These are phyloP conservation scores for Corallochytrium limacisporum DNA, from an alignment of 78 protist species.

Conservation along the genomic window DNA sequence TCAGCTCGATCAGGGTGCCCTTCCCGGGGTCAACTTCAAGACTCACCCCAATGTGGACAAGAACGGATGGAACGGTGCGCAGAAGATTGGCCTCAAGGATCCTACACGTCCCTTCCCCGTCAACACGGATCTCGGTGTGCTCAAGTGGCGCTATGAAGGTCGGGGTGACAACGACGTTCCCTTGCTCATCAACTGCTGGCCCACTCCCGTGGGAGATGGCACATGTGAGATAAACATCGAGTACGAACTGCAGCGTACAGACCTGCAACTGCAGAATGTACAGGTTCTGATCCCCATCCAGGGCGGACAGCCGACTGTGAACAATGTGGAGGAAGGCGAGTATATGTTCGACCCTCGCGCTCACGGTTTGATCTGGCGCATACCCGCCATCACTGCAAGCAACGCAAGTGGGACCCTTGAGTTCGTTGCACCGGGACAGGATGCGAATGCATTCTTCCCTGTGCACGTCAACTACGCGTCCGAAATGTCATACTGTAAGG, in stretches of 20 bases:
- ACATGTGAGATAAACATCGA: conserved; percentile 30
- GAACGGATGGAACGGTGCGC: background rate
- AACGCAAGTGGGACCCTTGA: conserved; percentile 15
- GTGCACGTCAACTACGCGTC: conserved; percentile 18
- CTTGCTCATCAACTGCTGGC: conserved; percentile 52
- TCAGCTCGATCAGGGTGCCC: background rate
- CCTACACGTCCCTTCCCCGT: conserved; percentile 25
- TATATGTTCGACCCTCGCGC: background rate
- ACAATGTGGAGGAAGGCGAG: background rate
- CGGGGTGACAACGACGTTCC: background rate
- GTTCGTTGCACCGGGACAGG: conserved; percentile 6
- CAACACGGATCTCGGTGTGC: conserved; percentile 14
- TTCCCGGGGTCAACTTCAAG: conserved; percentile 12
- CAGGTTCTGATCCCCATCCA: conserved; percentile 28
- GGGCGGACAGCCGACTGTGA: background rate
- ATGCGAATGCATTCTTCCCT: conserved; percentile 41
- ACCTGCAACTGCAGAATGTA: conserved; percentile 14
- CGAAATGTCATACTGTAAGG: too few relatives aligned
- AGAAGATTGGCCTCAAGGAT: conserved; percentile 22
- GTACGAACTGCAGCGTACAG: conserved; percentile 10
- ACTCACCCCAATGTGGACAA: conserved; percentile 58
- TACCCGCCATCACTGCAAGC: conserved; percentile 8
- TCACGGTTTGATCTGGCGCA: background rate
- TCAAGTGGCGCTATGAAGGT: conserved; percentile 31
- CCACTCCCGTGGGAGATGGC: conserved; percentile 13